Evolutionary conservation across 495 filamentous ascomycete genomes (phyloP).

Genomic region (Penicillium nucicola): DNA sequence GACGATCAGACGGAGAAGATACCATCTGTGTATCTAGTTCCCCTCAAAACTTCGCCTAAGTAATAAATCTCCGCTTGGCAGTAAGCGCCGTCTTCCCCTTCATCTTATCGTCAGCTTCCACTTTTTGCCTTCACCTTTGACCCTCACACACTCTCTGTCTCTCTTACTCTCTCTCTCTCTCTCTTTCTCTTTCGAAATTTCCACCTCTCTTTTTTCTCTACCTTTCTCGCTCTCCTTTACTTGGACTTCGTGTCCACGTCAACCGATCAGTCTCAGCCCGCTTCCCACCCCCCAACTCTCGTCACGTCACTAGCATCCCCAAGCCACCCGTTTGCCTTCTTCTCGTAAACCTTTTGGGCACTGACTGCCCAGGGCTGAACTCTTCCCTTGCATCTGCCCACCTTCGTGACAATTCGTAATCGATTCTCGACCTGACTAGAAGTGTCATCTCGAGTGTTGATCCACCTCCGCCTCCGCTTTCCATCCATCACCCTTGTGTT

Average conservation of each 20-base stretch:
- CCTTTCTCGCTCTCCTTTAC: constrained; percentile 4
- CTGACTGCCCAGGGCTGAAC: constrained; percentile 13
- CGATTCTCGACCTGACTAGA: constrained; percentile 7
- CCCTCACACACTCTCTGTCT: constrained; percentile 1
- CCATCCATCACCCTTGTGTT: constrained; percentile 8
- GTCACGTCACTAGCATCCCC: constrained; percentile 20
- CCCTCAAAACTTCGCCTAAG: constrained; percentile 4
- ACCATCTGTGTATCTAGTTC: constrained; percentile 1
- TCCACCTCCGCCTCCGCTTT: constrained; percentile 4
- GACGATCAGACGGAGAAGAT: constrained; percentile 8
- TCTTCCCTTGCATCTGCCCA: constrained; percentile 10
- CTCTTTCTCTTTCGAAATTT: no score
- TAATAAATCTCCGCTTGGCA: constrained; percentile 7
- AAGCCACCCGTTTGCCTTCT: constrained; percentile 12
- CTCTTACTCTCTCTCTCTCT: constrained; percentile 6
- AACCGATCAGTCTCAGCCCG: constrained; percentile 16
- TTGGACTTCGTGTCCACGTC: constrained; percentile 1
- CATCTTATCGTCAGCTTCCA: constrained; percentile 10
- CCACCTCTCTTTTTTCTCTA: constrained; percentile 12
- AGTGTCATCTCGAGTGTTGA: constrained; percentile 1
- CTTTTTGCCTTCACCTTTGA: constrained; percentile 6
- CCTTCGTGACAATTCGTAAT: constrained; percentile 12
- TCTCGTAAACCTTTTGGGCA: constrained; percentile 14
- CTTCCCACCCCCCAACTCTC: constrained; percentile 13
- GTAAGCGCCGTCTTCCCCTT: constrained; percentile 8